Evolutionary conservation across 345 rosid species (phyloP).

Genomic region (Barbarea vulgaris): DNA sequence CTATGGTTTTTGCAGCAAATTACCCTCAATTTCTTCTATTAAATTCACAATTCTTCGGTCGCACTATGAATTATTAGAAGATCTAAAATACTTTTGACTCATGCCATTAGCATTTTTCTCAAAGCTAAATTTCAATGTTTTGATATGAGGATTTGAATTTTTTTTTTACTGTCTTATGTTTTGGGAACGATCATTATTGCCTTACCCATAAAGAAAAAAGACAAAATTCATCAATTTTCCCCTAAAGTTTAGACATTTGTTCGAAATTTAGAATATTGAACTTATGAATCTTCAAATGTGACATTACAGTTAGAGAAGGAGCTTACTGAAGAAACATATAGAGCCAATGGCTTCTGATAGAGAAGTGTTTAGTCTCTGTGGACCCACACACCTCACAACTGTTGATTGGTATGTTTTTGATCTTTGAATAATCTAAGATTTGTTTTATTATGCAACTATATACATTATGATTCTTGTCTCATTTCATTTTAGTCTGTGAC

Average conservation of each 20-base stretch:
- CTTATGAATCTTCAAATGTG: neutral
- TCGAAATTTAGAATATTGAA: neutral
- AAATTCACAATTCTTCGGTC: neutral
- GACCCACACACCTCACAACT: slow-evolving; percentile 56
- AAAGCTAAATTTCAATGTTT: neutral
- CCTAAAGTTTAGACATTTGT: neutral
- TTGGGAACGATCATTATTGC: neutral
- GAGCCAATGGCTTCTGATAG: slow-evolving; percentile 37
- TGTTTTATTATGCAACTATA: no score
- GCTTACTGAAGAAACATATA: neutral
- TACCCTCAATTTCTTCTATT: neutral
- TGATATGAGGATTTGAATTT: neutral
- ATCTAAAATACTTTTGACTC: neutral
- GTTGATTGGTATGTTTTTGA: slow-evolving; percentile 58
- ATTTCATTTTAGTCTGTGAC: no score
- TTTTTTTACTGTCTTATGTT: neutral
- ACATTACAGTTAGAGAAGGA: slow-evolving; percentile 8
- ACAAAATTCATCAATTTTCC: no score
- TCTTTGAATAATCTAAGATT: neutral
- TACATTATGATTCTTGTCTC: no score
- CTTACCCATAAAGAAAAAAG: no score
- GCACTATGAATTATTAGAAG: neutral
- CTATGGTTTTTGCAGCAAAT: no score
- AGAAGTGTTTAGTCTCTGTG: slow-evolving; percentile 53
- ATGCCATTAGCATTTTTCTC: no score